Base-by-base conservation (phyloP, 306 rosid species). In the Lathyrus sativus region DNA sequence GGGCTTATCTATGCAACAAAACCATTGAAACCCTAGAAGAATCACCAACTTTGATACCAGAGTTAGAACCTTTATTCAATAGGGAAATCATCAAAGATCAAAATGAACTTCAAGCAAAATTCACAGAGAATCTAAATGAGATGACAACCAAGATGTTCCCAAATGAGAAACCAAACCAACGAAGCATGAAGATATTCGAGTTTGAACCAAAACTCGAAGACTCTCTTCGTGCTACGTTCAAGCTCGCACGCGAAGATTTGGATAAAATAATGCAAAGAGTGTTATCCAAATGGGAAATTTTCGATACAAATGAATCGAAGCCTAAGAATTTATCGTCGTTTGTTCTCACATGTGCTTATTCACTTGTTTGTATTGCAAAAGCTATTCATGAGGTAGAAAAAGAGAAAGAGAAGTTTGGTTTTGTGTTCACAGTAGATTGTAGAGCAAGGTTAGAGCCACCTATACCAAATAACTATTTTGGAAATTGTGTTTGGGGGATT, bases 1-100 rank as follows among this genome's bases (percentile, higher is more conserved):
- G 96, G 89, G 78, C 85, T 62, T 62, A 18, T 26, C 15, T 80
- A 2, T 78, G 82, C 10, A 56, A 56, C 3, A n/a, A 74, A 73
- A 24, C 0, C 5, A 50, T n/a, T 1, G 11, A 57, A 57, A 44
- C 57, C 13, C 2, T n/a, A 15, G 11, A 61, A 4, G 31, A 61
- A 10, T 9, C 68, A 2, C 10, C 76, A 0, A 11, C 74, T 14
- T 24, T 76, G 54, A 3, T 7, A 14, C 75, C 73, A 1, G 83
- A 80, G 24, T 72, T 85, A 0, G 67, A 57, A 3, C 95, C 89
- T 0, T 76, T 75, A 57, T 67, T 75, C 4, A 83, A 33, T 7
- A 33, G 38, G 7, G 38, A 33, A 1, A 33, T 33, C 38, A 33
- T 33, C 38, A 33, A 33, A 33, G 38, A 33, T 2, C 8, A 8